phyloP scores from a whole-genome alignment of 2,329 filamentous ascomycete genomes.

The Didymosphaeria variabile region DNA sequence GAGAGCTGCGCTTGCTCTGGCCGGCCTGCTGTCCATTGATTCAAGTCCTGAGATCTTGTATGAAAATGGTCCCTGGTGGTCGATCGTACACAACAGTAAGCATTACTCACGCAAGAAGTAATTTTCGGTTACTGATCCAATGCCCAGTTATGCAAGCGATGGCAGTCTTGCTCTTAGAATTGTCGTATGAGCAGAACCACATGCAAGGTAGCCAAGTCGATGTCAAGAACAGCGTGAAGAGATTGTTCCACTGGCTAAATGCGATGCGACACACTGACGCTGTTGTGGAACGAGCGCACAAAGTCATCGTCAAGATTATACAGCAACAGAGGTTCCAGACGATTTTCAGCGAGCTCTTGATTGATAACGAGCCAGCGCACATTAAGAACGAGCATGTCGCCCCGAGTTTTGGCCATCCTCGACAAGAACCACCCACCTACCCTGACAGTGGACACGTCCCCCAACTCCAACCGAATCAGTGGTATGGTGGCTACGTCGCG shows the following conservation, averaged over 20 bases:
- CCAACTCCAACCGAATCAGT: background rate
- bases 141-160: constrained; percentile 48
- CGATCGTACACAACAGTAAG: constrained; percentile 9
- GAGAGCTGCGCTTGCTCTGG: background rate
- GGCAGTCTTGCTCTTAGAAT: constrained; percentile 48
- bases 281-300: constrained; percentile 42
- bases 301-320: constrained; percentile 24
- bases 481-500: background rate
- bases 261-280: constrained; percentile 36
- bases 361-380: background rate
- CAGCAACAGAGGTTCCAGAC: background rate
- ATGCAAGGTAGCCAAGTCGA: constrained; percentile 32
- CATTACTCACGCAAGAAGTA: background rate
- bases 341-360: background rate
- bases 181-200: constrained; percentile 39
- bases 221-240: constrained; percentile 33
- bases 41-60: background rate
- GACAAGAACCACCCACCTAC: background rate
- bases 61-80: constrained; percentile 2
- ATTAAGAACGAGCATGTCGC: background rate
- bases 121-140: background rate
- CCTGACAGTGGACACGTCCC: background rate
- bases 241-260: constrained; percentile 42
- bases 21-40: background rate
- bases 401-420: background rate